Evolutionary conservation across 768 basidiomycete genomes (phyloP), one percentile per base, ranked within the genome.

Genomic region (Ramaria rubella): DNA sequence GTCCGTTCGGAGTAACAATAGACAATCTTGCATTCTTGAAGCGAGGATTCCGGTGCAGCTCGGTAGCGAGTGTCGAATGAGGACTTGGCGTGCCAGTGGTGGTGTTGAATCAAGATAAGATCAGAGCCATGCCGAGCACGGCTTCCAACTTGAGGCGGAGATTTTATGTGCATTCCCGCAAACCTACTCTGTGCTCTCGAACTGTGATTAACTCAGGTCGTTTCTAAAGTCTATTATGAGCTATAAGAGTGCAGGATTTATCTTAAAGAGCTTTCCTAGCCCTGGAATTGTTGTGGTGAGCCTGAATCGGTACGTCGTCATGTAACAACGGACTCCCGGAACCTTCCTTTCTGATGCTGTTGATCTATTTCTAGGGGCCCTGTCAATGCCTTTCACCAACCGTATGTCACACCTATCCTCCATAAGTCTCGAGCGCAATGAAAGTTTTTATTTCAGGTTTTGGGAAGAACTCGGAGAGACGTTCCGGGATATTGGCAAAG

Each of bases 401-500:
- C 44, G 55, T 56, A 11, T 12, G 36, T 52, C 24, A 36, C 33
- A 21, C 24, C 33, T 21, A 3, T 45, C 24, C 34, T 7, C 3
- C 14, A 9, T 14, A 27, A 27, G 14, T 26, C 30, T 23, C 7
- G 3, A 46, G n/a, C 29, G 14, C 14, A 26, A n/a, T 1, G 2
- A 21, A 33, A 21, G 14, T 48, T 30, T 23, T 48, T 8, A 27
- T 46, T 14, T 8, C 38, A 90, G 88, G 38, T 83, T 86, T 65
- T 94, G 90, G 90, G 68, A 68, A 23, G 86, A 86, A 46, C 82
- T 90, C 31, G 81, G 80, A 3, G 64, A 70, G 2, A 74, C 82
- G 0, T 86, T 94, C 61, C 79, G 84, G 48, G 64, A 69, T 1
- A 73, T 93, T 12, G 59, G 71, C 61, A 5, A 67, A 57, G 67